Base-by-base conservation (phyloP, 192 early-diverging fungal genomes). In the Mortierella alpina region DNA sequence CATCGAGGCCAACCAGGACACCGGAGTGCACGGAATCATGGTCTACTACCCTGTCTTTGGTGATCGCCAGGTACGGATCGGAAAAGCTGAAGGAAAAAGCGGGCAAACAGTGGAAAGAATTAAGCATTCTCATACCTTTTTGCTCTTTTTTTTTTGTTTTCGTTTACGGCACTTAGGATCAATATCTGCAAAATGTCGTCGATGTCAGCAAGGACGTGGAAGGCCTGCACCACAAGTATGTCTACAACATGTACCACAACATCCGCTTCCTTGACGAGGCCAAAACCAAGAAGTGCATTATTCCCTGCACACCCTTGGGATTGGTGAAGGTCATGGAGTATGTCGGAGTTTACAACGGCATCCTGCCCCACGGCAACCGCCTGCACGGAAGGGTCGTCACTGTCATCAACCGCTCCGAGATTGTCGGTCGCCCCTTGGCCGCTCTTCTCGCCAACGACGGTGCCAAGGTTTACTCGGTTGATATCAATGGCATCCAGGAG, bases 11-110 rank as follows among this genome's bases (percentile, higher is more conserved):
- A 99, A 99, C 83, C 83, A 90, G 54, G 98, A 99, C 68, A 59
- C 79, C 6, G 63, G 63, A 1, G 93, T 99, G 20, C 92, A 96
- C 80, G 98, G 98, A 40, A 98, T 99, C 71, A 95, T 99, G 90
- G 95, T 99, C 41, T 99, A 99, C 85, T 99, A 99, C 78, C 98
- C 98, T 13, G 96, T 98, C 15, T 98, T 96, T 88, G 95, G 95
- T 51, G 94, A 92, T 68, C 90, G 93, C 41, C 95, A 96, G 88
- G 92, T 92, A 83, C 56, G 45, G 10, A 74, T 40, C n/a, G 49
- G 13, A 60, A 45, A 17, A 44, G 40, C 15, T 60, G 41, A 60
- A 45, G 41, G 17, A 45, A 39, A 15, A 56, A 11, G 10, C 20
- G 12, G 9, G 7, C 39, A 45, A 39, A 39, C 18, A 53, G 51